Evolutionary conservation across 2,329 filamentous ascomycete genomes (phyloP).

Genomic region (Aspergillus sp.): DNA sequence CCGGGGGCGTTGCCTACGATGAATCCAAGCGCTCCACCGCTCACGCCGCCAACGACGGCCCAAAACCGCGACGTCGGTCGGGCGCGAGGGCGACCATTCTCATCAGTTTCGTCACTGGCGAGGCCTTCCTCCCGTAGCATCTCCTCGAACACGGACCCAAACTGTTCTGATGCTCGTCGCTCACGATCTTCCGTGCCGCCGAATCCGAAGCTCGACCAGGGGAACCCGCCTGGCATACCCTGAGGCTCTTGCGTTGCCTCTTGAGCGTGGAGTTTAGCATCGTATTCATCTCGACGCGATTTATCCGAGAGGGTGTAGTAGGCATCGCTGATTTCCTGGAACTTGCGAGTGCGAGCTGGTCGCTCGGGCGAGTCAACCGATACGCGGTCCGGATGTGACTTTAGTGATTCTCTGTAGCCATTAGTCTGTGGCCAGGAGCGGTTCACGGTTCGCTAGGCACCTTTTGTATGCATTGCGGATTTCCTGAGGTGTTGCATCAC

Average conservation of each 20-base stretch:
- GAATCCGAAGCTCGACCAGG: constrained; percentile 73
- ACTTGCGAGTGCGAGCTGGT: constrained; percentile 74
- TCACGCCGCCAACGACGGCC: constrained; percentile 78
- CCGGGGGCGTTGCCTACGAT: constrained; percentile 93
- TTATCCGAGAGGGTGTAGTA: constrained; percentile 88
- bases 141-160: constrained; percentile 83
- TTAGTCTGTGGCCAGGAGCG: constrained; percentile 5
- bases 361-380: constrained; percentile 81
- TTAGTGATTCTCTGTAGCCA: constrained; percentile 71
- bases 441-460: constrained; percentile 40
- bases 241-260: constrained; percentile 50
- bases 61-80: constrained; percentile 74
- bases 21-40: constrained; percentile 87
- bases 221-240: constrained; percentile 55
- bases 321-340: constrained; percentile 89
- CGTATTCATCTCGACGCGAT: constrained; percentile 76
- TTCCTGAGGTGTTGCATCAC: constrained; percentile 75
- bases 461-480: constrained; percentile 94
- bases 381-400: constrained; percentile 91
- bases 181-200: constrained; percentile 42
- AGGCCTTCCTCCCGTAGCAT: constrained; percentile 86
- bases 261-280: constrained; percentile 60
- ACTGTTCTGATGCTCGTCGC: constrained; percentile 66
- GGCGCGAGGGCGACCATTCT: constrained; percentile 39
- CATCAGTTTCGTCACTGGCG: constrained; percentile 63